Evolutionary conservation across 1,284 basidiomycete genomes (phyloP), one percentile per base, ranked within the genome.

Genomic region (Chondrostereum purpureum): DNA sequence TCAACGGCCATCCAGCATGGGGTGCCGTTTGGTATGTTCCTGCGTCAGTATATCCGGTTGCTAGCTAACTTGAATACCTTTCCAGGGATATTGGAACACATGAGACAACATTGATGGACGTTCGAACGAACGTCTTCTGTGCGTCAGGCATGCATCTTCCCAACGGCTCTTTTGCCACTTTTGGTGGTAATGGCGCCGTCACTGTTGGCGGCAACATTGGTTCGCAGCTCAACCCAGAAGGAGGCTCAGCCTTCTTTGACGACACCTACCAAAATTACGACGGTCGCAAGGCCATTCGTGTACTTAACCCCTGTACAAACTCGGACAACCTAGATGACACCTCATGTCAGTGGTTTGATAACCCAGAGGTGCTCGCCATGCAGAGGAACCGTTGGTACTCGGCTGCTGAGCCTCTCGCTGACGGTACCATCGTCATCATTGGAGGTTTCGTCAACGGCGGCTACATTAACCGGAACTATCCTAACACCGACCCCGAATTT

Each of bases 311-410:
- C 1, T 92, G 89, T 59, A 74, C 70, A 13, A 69, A 72, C 48
- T 57, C 72, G 22, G 74, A 81, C 51, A 58, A 75, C 51, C 67
- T 75, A 46, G 51, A 63, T n/a, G 65, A 67, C 14, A 2, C 72
- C 3, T 55, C 68, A 1, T 93, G 91, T 56, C 69, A 83, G 50
- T 92, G 89, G 89, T 81, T 78, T 56, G 89, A 94, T 61, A 73
- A 91, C 46, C 69, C 80, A 0, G 66, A 68, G 0, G 53, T 76
- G 0, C 70, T 89, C 33, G 71, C 80, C 34, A 91, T 94, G 83
- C 79, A 88, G 52, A 77, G 73, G 45, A 67, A 77, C 53, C 77
- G 92, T 14, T 95, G 91, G 92, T 94, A 94, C 53, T 92, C 92
- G 20, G 81, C 88, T 10, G 89, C 90, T 36, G 87, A 90, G 60